Conservation (phyloP, 176 grass and related monocot genomes). For the Cymbopogon citratus region DNA sequence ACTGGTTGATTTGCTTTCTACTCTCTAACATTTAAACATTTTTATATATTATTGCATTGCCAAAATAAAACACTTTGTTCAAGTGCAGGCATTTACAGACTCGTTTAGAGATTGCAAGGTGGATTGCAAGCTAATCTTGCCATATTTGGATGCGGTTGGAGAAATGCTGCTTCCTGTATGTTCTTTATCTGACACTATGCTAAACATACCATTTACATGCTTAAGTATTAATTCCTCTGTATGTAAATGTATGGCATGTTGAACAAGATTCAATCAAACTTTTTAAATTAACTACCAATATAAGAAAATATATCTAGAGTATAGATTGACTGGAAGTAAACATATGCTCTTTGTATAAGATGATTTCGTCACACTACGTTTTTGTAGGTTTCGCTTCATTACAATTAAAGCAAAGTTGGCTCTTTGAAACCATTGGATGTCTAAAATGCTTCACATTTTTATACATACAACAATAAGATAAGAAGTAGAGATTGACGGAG, state of each 20-base stretch:
- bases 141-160: constrained; percentile 51
- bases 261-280: neutral
- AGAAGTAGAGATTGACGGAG: neutral
- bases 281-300: neutral
- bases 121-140: constrained; percentile 60
- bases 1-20: constrained; percentile 14
- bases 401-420: neutral
- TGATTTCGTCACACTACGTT: neutral
- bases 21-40: constrained; percentile 1
- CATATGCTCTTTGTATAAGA: neutral
- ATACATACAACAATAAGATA: neutral
- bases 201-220: constrained; percentile 2
- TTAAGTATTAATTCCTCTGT: neutral
- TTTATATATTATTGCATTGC: constrained; percentile 14
- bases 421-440: neutral
- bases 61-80: constrained; percentile 26
- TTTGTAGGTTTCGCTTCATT: neutral
- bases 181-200: constrained; percentile 20
- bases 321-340: neutral
- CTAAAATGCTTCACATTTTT: neutral
- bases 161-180: constrained; percentile 60
- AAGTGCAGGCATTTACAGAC: constrained; percentile 67
- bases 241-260: neutral
- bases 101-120: constrained; percentile 61
- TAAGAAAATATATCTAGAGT: neutral